Evolutionary conservation across 2,329 filamentous ascomycete species (phyloP).

Genomic region (Zymoseptoria passerinii): DNA sequence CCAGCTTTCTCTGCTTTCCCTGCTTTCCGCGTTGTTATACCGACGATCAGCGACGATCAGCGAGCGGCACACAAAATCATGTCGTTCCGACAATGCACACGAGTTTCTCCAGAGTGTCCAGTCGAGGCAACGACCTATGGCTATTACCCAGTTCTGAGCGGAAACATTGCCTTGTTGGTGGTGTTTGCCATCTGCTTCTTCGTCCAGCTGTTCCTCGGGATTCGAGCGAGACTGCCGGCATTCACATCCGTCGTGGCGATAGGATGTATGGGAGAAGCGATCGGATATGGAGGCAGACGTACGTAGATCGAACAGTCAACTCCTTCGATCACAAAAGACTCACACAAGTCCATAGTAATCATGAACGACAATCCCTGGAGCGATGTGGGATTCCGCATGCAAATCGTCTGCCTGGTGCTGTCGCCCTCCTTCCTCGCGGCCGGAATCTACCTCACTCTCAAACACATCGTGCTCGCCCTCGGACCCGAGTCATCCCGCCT

Average conservation of each 20-base stretch:
- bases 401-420: constrained; percentile 38
- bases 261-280: constrained; percentile 35
- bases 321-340: not conserved
- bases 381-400: constrained; percentile 34
- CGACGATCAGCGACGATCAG: not conserved
- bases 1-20: too few species aligned
- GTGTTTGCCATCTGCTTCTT: constrained; percentile 30
- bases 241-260: constrained; percentile 36
- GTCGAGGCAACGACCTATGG: constrained; percentile 34
- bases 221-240: constrained; percentile 29
- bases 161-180: constrained; percentile 34
- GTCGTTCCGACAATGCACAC: constrained; percentile 18
- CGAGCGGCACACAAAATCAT: not conserved
- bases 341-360: constrained; percentile 19
- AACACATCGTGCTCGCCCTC: constrained; percentile 39
- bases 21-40: not conserved
- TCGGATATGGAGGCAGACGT: constrained; percentile 36
- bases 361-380: constrained; percentile 37
- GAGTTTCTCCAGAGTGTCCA: constrained; percentile 27
- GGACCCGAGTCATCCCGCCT: constrained; percentile 36
- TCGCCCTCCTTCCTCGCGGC: constrained; percentile 40
- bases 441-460: constrained; percentile 41
- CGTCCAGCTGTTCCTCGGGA: constrained; percentile 29
- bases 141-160: constrained; percentile 33
- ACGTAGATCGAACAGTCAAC: not conserved